Evolutionary conservation across 768 basidiomycete species (phyloP).

Genomic region (Tricholoma bakamatsutake): DNA sequence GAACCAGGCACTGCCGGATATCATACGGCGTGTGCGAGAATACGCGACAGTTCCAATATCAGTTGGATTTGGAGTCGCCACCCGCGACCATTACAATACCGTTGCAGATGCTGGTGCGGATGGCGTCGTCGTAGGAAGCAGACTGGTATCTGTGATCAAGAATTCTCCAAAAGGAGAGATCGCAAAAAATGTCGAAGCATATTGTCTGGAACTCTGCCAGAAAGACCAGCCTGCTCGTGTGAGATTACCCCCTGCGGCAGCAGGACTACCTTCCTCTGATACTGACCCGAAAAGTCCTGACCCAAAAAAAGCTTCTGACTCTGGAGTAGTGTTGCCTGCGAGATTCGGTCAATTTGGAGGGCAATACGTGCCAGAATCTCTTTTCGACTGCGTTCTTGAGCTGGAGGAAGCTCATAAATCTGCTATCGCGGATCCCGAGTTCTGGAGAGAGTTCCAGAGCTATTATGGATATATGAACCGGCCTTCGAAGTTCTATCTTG

Average conservation of each 20-base stretch:
- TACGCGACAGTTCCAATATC: slow-evolving; percentile 78
- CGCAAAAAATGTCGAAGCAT: slow-evolving; percentile 53
- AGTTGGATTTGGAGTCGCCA: slow-evolving; percentile 94
- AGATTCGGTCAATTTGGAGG: slow-evolving; percentile 96
- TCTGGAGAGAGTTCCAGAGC: slow-evolving; percentile 87
- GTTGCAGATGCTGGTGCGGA: slow-evolving; percentile 84
- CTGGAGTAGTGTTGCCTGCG: slow-evolving; percentile 51
- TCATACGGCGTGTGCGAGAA: slow-evolving; percentile 75
- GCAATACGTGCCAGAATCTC: slow-evolving; percentile 93
- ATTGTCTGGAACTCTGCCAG: slow-evolving; percentile 64
- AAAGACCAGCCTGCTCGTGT: slow-evolving; percentile 32
- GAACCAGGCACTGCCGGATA: slow-evolving; percentile 71
- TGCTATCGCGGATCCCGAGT: slow-evolving; percentile 82
- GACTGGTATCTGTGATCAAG: slow-evolving; percentile 75
- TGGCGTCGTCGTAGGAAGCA: slow-evolving; percentile 88
- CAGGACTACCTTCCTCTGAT: slow-evolving; percentile 20
- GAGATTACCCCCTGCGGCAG: slow-evolving; percentile 23
- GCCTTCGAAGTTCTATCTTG: slow-evolving; percentile 87
- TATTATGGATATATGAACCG: slow-evolving; percentile 94
- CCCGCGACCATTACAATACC: slow-evolving; percentile 78
- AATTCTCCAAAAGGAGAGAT: slow-evolving; percentile 42
- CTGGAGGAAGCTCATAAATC: slow-evolving; percentile 86
- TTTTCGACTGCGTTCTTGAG: slow-evolving; percentile 90
- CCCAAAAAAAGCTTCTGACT: slow-evolving; percentile 27
- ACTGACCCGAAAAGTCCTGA: slow-evolving; percentile 24